Percentiles rank a stretch among this genome's conserved stretches.
Evolutionary conservation across 176 grass and related monocot species (phyloP).

Genomic region (Stipa capillata): DNA sequence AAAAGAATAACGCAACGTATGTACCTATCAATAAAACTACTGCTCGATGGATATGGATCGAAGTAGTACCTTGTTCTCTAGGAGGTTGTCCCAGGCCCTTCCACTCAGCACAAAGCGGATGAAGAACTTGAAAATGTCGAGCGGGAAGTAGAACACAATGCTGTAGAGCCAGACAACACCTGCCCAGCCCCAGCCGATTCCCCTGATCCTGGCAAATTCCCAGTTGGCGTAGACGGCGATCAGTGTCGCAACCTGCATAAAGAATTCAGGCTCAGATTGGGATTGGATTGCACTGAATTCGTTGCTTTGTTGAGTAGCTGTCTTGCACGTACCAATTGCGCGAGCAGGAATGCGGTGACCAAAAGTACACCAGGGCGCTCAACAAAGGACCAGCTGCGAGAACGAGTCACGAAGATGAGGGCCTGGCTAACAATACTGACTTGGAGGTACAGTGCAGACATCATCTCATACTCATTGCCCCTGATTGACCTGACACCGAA

Average conservation of each 20-base stretch:
- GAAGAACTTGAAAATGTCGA: constrained; percentile 82
- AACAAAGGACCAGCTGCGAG: constrained; percentile 75
- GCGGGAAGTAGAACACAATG: constrained; percentile 76
- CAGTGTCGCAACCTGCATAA: constrained; percentile 65
- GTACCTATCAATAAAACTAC: not conserved
- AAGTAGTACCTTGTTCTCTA: constrained; percentile 70
- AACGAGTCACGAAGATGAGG: constrained; percentile 89
- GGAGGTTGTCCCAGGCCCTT: constrained; percentile 86
- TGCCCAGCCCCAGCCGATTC: constrained; percentile 92
- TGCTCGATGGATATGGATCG: not conserved
- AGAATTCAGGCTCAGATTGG: not conserved
- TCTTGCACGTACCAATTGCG: constrained; percentile 64
- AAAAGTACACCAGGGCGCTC: constrained; percentile 86
- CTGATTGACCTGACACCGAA: constrained; percentile 72
- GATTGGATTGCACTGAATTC: not conserved
- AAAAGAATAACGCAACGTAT: not conserved
- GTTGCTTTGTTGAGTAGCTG: not conserved
- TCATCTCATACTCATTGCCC: constrained; percentile 50
- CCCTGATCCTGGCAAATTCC: constrained; percentile 87
- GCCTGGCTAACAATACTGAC: constrained; percentile 99
- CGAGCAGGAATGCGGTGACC: constrained; percentile 65
- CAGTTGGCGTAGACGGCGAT: constrained; percentile 93
- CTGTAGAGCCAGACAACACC: constrained; percentile 98
- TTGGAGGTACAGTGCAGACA: constrained; percentile 95
- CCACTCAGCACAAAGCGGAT: constrained; percentile 91